These are phyloP conservation scores for Flaveria brownii DNA, from an alignment of 129 eudicot species.

Conservation along the genomic window DNA sequence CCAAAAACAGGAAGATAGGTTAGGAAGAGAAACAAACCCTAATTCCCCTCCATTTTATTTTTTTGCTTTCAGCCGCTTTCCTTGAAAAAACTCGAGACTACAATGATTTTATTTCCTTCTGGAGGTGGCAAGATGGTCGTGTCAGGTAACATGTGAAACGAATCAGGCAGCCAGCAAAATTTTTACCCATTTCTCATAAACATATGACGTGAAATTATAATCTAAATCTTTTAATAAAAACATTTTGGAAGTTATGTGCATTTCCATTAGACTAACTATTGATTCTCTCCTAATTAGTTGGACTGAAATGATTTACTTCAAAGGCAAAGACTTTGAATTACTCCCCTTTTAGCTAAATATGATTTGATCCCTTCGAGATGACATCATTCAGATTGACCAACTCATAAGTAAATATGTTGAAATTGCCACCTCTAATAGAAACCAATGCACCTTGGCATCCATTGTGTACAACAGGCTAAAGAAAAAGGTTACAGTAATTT, in stretches of 20 bases:
- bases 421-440: background rate
- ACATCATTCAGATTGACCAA: background rate
- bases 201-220: background rate
- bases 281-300: background rate
- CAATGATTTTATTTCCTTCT: no score
- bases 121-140: no score
- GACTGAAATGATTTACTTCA: background rate
- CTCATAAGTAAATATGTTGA: background rate
- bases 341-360: background rate
- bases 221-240: background rate
- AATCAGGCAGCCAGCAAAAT: no score
- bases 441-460: background rate
- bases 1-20: no score
- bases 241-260: background rate
- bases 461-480: background rate
- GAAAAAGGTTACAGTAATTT: constrained; percentile 22
- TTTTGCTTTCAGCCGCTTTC: no score
- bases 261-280: background rate
- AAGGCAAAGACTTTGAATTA: background rate
- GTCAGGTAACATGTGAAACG: no score
- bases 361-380: background rate
- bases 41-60: no score
- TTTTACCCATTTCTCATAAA: background rate
- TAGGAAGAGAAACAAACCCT: no score
- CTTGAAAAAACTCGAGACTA: no score